Evolutionary conservation across 108 stramenopile genomes (phyloP).

Genomic region (Chaetoceros muelleri): DNA sequence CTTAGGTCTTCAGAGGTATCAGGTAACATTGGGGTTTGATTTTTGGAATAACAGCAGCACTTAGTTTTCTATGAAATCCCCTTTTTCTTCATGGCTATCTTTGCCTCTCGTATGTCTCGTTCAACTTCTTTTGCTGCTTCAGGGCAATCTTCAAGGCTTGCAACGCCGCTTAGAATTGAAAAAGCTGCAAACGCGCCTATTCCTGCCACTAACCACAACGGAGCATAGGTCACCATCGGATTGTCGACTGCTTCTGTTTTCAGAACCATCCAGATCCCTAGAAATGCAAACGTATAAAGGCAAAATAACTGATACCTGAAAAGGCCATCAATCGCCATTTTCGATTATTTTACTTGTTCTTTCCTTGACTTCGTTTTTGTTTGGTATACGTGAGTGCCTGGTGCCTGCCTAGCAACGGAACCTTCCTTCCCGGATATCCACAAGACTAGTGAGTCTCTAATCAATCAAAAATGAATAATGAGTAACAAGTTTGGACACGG

Average conservation of each 20-base stretch:
- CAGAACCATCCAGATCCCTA: neutral
- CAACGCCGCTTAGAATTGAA: slow-evolving; percentile 34
- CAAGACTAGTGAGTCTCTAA: too few species aligned
- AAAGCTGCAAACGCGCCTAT: slow-evolving; percentile 56
- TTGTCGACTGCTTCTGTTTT: neutral
- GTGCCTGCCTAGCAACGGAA: too few species aligned
- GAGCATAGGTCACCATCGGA: slow-evolving; percentile 32
- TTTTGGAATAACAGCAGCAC: too few species aligned
- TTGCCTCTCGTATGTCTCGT: slow-evolving; percentile 53
- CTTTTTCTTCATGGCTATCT: slow-evolving; percentile 35
- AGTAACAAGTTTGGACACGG: too few species aligned
- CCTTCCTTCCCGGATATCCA: too few species aligned
- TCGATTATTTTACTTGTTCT: too few species aligned
- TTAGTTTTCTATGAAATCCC: too few species aligned
- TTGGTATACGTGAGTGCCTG: too few species aligned
- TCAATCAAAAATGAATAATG: too few species aligned
- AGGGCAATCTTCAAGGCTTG: slow-evolving; percentile 48
- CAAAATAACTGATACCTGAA: neutral
- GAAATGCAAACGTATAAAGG: neutral
- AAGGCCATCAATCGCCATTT: neutral
- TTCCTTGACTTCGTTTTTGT: too few species aligned
- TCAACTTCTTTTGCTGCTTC: slow-evolving; percentile 56
- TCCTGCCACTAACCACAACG: slow-evolving; percentile 37
- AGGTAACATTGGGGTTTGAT: too few species aligned
- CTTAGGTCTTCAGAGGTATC: too few species aligned